Conservation (phyloP, 1,284 basidiomycete species). For the Lignosus rhinocerotis region DNA sequence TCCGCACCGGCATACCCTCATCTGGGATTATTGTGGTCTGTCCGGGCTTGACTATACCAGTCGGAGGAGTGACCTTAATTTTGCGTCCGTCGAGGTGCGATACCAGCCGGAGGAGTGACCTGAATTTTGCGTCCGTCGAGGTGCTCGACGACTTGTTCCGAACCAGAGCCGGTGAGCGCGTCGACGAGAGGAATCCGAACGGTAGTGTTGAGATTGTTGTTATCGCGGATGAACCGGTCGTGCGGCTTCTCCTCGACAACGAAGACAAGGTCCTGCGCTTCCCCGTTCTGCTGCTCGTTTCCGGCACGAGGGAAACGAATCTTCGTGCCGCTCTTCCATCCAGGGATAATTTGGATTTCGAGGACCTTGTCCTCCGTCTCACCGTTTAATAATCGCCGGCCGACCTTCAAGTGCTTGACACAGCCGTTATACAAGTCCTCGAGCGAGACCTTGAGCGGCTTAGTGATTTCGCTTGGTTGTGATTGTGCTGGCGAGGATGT, state of each 20-base stretch:
- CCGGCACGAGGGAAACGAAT: constrained; percentile 86
- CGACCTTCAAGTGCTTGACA: constrained; percentile 89
- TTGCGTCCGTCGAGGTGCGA: constrained; percentile 56
- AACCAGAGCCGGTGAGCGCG: constrained; percentile 65
- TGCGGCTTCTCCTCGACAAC: constrained; percentile 92
- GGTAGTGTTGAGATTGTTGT: constrained; percentile 74
- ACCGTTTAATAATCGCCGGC: constrained; percentile 72
- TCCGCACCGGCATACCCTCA: constrained; percentile 92
- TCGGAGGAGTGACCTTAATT: constrained; percentile 68
- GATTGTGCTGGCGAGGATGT: constrained; percentile 36
- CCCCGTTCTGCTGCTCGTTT: constrained; percentile 77
- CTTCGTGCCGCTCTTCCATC: constrained; percentile 90
- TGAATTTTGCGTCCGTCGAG: constrained; percentile 81
- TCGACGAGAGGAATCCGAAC: constrained; percentile 79
- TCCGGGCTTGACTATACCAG: constrained; percentile 79
- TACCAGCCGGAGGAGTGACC: constrained; percentile 64
- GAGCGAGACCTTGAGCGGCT: constrained; percentile 85
- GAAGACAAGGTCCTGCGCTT: constrained; percentile 86
- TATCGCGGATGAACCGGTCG: constrained; percentile 71
- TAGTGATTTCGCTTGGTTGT: constrained; percentile 66
- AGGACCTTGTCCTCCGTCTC: constrained; percentile 88
- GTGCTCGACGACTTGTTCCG: constrained; percentile 59
- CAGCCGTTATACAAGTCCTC: constrained; percentile 91
- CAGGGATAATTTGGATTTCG: constrained; percentile 85
- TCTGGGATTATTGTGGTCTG: constrained; percentile 69